These are phyloP conservation scores for Tilletiaria anomala DNA, from an alignment of 1,284 basidiomycete genomes.

Conservation along the genomic window DNA sequence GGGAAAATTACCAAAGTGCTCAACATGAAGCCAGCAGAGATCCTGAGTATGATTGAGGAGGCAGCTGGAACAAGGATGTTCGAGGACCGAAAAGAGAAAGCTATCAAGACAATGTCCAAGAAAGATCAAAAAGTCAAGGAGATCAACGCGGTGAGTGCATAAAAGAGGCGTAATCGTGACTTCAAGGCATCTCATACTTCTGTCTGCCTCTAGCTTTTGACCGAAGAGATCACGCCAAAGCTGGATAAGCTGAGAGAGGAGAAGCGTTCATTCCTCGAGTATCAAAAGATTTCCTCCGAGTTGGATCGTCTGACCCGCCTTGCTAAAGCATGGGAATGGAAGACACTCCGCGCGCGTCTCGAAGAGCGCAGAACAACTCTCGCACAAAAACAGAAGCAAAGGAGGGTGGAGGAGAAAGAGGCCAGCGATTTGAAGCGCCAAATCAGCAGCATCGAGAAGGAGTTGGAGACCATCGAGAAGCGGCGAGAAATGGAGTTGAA, in stretches of 20 bases:
- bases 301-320: constrained; percentile 75
- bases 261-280: constrained; percentile 77
- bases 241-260: constrained; percentile 78
- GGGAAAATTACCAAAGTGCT: constrained; percentile 63
- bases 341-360: constrained; percentile 34
- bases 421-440: constrained; percentile 32
- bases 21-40: constrained; percentile 96
- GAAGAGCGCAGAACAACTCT: constrained; percentile 41
- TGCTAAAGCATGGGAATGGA: constrained; percentile 81
- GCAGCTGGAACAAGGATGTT: constrained; percentile 98
- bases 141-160: constrained; percentile 44
- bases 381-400: constrained; percentile 28
- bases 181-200: not conserved
- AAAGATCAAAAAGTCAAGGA: constrained; percentile 95
- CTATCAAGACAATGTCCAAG: constrained; percentile 88
- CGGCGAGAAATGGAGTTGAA: constrained; percentile 49
- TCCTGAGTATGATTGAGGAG: constrained; percentile 96
- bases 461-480: constrained; percentile 43
- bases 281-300: constrained; percentile 75
- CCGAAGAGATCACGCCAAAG: constrained; percentile 88
- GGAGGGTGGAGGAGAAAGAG: constrained; percentile 38
- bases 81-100: constrained; percentile 95
- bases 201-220: constrained; percentile 43
- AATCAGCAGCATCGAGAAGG: constrained; percentile 43
- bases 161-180: too few relatives aligned